Base-by-base conservation (phyloP, 192 early-diverging fungal species). In the Funneliformis geosporum region DNA sequence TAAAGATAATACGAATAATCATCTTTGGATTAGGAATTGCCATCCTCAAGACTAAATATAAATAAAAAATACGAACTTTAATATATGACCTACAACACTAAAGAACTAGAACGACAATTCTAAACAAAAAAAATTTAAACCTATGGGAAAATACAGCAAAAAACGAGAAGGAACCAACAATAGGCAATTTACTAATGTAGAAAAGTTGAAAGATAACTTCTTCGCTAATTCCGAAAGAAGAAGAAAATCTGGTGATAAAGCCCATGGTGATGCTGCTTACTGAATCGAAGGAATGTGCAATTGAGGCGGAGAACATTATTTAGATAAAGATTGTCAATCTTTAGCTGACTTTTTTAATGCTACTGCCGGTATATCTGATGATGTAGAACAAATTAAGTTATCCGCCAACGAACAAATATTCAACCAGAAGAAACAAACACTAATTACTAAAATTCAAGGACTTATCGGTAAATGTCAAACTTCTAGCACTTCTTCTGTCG, bases 291-390 rank as follows among this genome's bases (percentile, higher is more conserved):
- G 70, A 8, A 2, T 39, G 2, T 72, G 70, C 44, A 44, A 72
- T 44, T 72, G 70, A 50, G 70, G 70, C 40, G 70, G 70, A 6
- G 3, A 39, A 42, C 70, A 72, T 27, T 44, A 72, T 44, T 16
- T 72, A 2, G 6, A 46, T 10, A 42, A 72, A 44, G 70, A 72
- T 42, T 72, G 70, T 21, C 42, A 72, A 47, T 6, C 18, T 10
- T 72, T 72, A 72, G 70, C 70, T 2, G 6, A 44, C 43, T 72
- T 72, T 47, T 72, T 72, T 21, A 72, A 42, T 44, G 33, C 3
- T 72, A 44, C 14, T 44, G 40, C 42, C 23, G n/a, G 44, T 46
- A 16, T 72, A 72, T 4, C 2, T 3, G 21, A 72, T 47, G 70
- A 16, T 16, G 44, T 42, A 4, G 10, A 44, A 3, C 8, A 72